A percentile compares a stretch with the other conserved stretches of the same genome.
Conservation (phyloP, 2,329 filamentous ascomycete genomes). For the Parascedosporium putredinis region DNA sequence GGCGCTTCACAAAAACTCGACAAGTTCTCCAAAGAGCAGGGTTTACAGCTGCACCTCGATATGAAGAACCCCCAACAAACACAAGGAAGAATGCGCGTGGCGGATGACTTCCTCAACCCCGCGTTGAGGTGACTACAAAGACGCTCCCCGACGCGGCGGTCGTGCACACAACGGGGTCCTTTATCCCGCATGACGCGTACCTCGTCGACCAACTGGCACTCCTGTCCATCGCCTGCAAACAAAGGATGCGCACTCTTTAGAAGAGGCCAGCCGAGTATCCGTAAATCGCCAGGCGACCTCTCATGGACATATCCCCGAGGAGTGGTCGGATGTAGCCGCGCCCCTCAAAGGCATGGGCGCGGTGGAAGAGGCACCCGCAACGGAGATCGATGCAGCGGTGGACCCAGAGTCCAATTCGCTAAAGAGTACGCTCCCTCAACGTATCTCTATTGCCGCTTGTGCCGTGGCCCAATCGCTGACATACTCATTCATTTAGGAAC, state of each 20-base stretch:
- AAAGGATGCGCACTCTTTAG: conserved; percentile 66
- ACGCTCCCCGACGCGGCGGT: conserved; percentile 52
- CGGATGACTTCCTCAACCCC: conserved; percentile 37
- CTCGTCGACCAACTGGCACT: conserved; percentile 76
- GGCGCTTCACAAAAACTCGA: conserved; percentile 46
- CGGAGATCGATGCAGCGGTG: conserved; percentile 35
- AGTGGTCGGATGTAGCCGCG: conserved; percentile 63
- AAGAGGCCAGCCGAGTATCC: conserved; percentile 64
- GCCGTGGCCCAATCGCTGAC: not conserved
- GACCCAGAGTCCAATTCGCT: conserved; percentile 43
- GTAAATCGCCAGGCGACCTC: conserved; percentile 65
- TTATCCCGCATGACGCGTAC: conserved; percentile 64
- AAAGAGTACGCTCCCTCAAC: conserved; percentile 44
- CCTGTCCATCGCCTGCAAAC: conserved; percentile 72
- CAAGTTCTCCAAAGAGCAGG: conserved; percentile 48
- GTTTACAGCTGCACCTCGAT: conserved; percentile 45
- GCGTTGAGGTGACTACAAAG: conserved; percentile 42
- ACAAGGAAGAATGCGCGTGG: conserved; percentile 38
- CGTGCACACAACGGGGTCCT: conserved; percentile 54
- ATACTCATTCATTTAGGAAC: conserved; percentile 11
- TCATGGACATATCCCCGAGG: conserved; percentile 66
- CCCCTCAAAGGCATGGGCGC: conserved; percentile 32
- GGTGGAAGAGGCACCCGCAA: conserved; percentile 14
- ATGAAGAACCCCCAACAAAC: conserved; percentile 33
- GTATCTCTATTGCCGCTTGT: not conserved